Percentiles rank a stretch among this genome's conserved stretches.
phyloP scores from a whole-genome alignment of 208 protist species.

The Acanthamoeba sp. region DNA sequence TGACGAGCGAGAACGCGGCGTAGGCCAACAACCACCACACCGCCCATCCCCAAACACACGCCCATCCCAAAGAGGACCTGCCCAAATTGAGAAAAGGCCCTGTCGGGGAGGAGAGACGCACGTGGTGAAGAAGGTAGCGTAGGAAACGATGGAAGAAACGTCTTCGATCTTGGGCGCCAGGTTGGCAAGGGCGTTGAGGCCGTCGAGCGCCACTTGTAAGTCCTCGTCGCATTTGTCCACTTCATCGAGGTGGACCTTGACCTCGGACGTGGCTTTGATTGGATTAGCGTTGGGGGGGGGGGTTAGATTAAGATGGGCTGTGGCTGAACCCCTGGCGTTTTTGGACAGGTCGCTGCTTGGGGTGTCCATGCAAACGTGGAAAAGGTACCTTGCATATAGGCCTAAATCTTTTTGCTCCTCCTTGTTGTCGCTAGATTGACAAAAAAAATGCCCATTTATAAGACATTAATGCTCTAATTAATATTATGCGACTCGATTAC shows the following conservation, averaged over 20 bases:
- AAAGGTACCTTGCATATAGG: no score
- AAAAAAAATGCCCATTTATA: no score
- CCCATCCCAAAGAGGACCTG: no score
- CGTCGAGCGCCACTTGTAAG: constrained; percentile 19
- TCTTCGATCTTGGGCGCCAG: background rate
- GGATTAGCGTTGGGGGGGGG: background rate
- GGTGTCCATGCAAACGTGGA: no score
- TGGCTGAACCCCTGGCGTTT: no score
- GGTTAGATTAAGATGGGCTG: background rate
- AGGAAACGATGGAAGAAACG: constrained; percentile 1
- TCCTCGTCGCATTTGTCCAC: constrained; percentile 53
- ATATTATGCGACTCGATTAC: no score
- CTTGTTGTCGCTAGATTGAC: no score
- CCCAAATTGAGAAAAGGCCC: background rate
- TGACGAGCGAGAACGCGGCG: background rate
- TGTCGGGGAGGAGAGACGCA: background rate
- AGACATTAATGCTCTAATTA: no score
- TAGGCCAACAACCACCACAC: no score
- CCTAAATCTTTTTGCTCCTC: no score
- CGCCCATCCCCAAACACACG: no score
- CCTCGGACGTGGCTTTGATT: background rate
- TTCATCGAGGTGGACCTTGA: constrained; percentile 30
- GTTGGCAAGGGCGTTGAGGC: constrained; percentile 35
- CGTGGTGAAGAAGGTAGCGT: constrained; percentile 55
- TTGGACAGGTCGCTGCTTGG: no score